Base-by-base conservation (phyloP, 139 green algal genomes). In the Chlamydomonas asymmetrica region DNA sequence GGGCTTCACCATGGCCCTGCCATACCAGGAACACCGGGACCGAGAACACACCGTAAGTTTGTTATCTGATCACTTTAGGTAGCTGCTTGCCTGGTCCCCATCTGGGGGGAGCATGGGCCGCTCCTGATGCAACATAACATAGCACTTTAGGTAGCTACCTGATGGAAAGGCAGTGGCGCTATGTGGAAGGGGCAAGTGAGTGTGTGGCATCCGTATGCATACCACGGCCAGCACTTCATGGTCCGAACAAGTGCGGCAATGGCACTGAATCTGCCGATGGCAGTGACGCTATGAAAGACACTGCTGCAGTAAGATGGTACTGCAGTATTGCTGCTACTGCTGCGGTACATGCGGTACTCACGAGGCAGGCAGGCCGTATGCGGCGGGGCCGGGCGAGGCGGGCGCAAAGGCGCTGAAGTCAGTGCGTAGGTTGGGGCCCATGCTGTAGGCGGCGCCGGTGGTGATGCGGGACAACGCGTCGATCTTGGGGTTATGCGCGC, bases 401-500 rank as follows among this genome's bases (percentile, higher is more conserved):
- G 69, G 69, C 22, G 25, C 40, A n/a, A 75, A 60, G 39, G 40
- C 10, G 0, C 54, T 43, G 52, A 62, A 75, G 40, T 75, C 69
- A 8, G 54, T 75, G 13, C 69, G 54, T 5, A 75, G 25, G 69
- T 75, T 75, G 38, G 69, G 54, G 23, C 54, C 69, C 69, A 75
- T 75, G 52, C n/a, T 48, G 69, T 34, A 75, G 56, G 54, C 16
- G 38, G 27, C 41, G 37, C 32, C 10, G 38, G 54, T 75, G 39
- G 69, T 38, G 0, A 54, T 54, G 4, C 66, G 54, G 2, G 39
- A 60, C 23, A 64, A 27, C 7, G 69, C 69, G 27, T 29, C 69
- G 18, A 75, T 67, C 54, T 75, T 75, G 38, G 69, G 69, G 69
- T 75, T 75, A 56, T 75, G 69, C 2, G 69, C 69, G 6, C 69